Evolutionary conservation across 2,329 filamentous ascomycete genomes (phyloP).

Genomic region (Pyrenophora seminiperda): DNA sequence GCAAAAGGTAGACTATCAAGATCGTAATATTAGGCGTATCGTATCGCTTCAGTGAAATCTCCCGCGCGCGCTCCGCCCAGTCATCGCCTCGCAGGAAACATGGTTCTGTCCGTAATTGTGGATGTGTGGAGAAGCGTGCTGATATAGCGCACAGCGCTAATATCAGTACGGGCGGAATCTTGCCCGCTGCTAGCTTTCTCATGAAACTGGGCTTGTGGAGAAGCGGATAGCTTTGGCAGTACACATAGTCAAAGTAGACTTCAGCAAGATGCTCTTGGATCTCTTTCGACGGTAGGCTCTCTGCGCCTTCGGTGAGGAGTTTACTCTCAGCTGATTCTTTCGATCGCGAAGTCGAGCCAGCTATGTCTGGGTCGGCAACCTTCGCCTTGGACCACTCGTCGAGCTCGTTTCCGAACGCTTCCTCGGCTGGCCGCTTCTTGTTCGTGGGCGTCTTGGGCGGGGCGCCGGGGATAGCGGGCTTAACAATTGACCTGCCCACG

Average conservation of each 20-base stretch:
- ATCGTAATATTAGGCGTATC: conserved; percentile 97
- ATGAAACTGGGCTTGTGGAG: conserved; percentile 98
- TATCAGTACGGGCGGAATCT: conserved; percentile 85
- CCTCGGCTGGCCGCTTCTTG: conserved; percentile 84
- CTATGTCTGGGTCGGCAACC: conserved; percentile 57
- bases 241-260: conserved; percentile 93
- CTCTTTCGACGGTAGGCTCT: conserved; percentile 81
- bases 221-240: conserved; percentile 92
- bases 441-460: conserved; percentile 60
- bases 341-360: conserved; percentile 52
- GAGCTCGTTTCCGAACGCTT: conserved; percentile 82
- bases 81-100: conserved; percentile 88
- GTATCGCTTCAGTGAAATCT: conserved; percentile 84
- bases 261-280: conserved; percentile 93
- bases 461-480: conserved; percentile 70
- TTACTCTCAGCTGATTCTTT: conserved; percentile 73
- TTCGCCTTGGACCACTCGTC: conserved; percentile 76
- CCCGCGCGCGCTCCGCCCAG: conserved; percentile 86
- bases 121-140: conserved; percentile 92
- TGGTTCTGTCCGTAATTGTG: conserved; percentile 74
- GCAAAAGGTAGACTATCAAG: conserved; percentile 82
- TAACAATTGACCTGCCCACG: conserved; percentile 81
- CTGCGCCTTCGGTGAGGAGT: conserved; percentile 78
- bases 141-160: conserved; percentile 94
- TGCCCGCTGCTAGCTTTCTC: conserved; percentile 78